A percentile compares a stretch with the other conserved stretches of the same genome.
phyloP scores from a whole-genome alignment of 306 rosid species.

The Vigna trinervia region DNA sequence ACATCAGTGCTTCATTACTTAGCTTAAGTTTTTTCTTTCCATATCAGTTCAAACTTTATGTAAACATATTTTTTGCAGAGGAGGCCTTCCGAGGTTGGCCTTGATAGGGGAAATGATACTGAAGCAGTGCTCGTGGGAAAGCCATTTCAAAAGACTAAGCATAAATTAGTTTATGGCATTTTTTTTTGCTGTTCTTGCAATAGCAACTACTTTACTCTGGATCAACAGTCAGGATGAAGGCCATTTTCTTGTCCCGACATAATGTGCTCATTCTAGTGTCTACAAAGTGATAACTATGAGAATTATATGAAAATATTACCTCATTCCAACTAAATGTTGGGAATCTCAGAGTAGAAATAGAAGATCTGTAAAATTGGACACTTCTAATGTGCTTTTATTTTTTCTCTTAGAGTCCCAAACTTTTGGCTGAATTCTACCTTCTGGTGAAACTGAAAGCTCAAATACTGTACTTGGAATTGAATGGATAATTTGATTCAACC shows the following conservation, averaged over 20 bases:
- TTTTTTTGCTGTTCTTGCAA: constrained; percentile 58
- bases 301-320: too few species aligned
- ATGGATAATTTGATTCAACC: constrained; percentile 2
- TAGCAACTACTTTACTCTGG: constrained; percentile 61
- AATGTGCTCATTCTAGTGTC: constrained; percentile 40
- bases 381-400: constrained; percentile 5
- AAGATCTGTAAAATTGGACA: constrained; percentile 8
- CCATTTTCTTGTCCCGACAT: constrained; percentile 75
- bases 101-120: constrained; percentile 40
- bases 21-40: constrained; percentile 5
- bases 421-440: constrained; percentile 28
- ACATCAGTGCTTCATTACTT: background rate
- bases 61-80: constrained; percentile 30
- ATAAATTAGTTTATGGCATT: constrained; percentile 66
- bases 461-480: constrained; percentile 26
- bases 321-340: background rate
- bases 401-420: constrained; percentile 27
- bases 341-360: constrained; percentile 30
- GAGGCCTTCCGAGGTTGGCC: constrained; percentile 46
- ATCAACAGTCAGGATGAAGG: constrained; percentile 63
- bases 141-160: constrained; percentile 45
- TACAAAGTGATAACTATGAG: constrained; percentile 11
- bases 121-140: constrained; percentile 37
- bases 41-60: constrained; percentile 8
- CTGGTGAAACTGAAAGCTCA: background rate